Conservation (phyloP, 2,329 filamentous ascomycete species). For the Xylaria sp. region DNA sequence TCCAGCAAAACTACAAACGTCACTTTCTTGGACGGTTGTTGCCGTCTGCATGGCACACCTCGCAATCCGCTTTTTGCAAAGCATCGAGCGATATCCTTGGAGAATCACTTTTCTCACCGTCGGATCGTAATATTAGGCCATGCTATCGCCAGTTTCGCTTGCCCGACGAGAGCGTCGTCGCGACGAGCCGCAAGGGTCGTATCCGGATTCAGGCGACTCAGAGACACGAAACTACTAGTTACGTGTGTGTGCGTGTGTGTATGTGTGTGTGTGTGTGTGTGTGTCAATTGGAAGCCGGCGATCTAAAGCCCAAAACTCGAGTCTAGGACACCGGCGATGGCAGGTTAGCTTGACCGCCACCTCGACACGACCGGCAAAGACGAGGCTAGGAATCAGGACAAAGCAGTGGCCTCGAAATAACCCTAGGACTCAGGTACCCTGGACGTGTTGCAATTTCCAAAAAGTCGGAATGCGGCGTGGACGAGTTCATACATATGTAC, state of each 20-base stretch:
- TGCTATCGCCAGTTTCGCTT: slow-evolving; percentile 9
- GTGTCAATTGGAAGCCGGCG: slow-evolving; percentile 14
- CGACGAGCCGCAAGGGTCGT: slow-evolving; percentile 19
- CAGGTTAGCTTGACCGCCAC: slow-evolving; percentile 23
- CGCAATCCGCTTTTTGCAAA: slow-evolving; percentile 2
- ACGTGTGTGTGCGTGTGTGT: slow-evolving; percentile 12
- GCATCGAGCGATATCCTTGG: slow-evolving; percentile 6
- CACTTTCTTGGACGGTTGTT: slow-evolving; percentile 1
- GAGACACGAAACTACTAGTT: slow-evolving; percentile 5
- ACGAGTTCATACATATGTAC: slow-evolving; percentile 4
- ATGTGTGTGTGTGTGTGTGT: too few species aligned
- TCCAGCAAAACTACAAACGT: slow-evolving; percentile 1
- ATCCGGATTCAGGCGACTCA: slow-evolving; percentile 14
- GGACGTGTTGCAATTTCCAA: slow-evolving; percentile 6
- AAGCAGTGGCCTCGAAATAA: slow-evolving; percentile 9
- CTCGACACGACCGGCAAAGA: slow-evolving; percentile 6
- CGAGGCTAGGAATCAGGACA: slow-evolving; percentile 18
- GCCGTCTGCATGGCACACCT: slow-evolving; percentile 6
- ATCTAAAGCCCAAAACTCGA: slow-evolving; percentile 13
- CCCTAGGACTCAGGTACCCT: slow-evolving; percentile 16
- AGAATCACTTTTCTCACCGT: slow-evolving; percentile 10
- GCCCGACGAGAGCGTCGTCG: slow-evolving; percentile 16
- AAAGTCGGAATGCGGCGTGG: slow-evolving; percentile 7
- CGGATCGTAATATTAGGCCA: slow-evolving; percentile 9
- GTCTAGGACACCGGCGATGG: slow-evolving; percentile 7